Evolutionary conservation across 2,329 filamentous ascomycete species (phyloP).

Genomic region (Colletotrichum cereale): DNA sequence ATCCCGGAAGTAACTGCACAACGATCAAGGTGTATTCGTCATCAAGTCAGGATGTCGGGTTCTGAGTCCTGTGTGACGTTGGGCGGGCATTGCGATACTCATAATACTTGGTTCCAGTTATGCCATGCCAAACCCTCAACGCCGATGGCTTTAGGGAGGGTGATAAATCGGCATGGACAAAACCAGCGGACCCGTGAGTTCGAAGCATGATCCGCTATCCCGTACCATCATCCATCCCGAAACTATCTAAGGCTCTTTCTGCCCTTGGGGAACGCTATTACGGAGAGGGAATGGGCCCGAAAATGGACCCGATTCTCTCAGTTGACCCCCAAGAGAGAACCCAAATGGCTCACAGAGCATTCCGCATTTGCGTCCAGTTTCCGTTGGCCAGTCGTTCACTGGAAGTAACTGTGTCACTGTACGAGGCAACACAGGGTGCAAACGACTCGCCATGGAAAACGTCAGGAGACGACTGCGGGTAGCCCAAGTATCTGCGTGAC

Average conservation of each 20-base stretch:
- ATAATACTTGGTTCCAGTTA: not conserved
- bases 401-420: not conserved
- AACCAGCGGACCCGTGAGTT: conserved; percentile 1
- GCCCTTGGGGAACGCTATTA: not conserved
- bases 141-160: not conserved
- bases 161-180: not conserved
- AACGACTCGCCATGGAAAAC: conserved; percentile 3
- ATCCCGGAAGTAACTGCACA: not conserved
- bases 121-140: not conserved
- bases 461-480: conserved; percentile 19
- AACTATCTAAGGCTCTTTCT: not conserved
- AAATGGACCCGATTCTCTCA: not conserved
- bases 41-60: not conserved
- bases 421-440: not conserved
- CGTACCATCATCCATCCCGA: conserved; percentile 7
- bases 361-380: conserved; percentile 3
- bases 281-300: not conserved
- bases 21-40: not conserved
- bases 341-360: conserved; percentile 2
- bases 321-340: conserved; percentile 2
- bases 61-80: not conserved
- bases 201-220: conserved; percentile 26
- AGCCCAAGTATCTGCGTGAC: not conserved
- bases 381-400: not conserved
- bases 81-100: not conserved